phyloP scores from a whole-genome alignment of 176 grass and related monocot species.

The Ensete ventricosum region DNA sequence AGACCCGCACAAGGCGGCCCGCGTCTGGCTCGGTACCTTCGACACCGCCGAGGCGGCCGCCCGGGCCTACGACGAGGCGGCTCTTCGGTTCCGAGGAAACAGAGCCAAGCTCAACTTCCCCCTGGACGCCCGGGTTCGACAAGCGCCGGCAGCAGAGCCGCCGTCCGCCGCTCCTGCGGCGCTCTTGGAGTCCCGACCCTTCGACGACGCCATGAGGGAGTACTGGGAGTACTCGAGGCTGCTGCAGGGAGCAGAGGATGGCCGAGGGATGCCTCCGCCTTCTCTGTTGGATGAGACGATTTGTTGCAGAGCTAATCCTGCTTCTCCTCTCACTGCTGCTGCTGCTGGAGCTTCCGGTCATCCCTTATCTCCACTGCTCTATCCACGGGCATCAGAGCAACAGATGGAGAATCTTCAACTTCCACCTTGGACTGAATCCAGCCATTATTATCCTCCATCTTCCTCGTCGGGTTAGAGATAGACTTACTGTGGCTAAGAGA shows the following conservation, averaged over 20 bases:
- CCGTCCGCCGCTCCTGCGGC: not conserved
- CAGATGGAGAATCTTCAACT: not conserved
- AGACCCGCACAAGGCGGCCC: slow-evolving; percentile 66
- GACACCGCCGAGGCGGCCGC: slow-evolving; percentile 71
- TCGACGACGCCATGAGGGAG: slow-evolving; percentile 10
- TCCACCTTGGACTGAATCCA: slow-evolving; percentile 18
- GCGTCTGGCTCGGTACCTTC: slow-evolving; percentile 92
- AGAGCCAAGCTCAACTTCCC: slow-evolving; percentile 83
- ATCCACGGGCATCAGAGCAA: not conserved
- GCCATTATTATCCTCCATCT: slow-evolving; percentile 15
- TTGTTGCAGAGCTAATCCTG: not conserved
- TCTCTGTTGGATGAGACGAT: slow-evolving; percentile 19
- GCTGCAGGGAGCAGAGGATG: slow-evolving; percentile 1
- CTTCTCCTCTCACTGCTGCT: not conserved
- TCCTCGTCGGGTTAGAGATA: not conserved
- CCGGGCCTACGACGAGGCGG: slow-evolving; percentile 69
- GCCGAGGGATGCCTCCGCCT: slow-evolving; percentile 16
- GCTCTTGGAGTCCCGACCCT: slow-evolving; percentile 18
- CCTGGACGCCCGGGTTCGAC: slow-evolving; percentile 26
- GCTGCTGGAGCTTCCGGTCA: not conserved
- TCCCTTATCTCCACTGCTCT: slow-evolving; percentile 17
- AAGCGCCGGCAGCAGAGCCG: not conserved
- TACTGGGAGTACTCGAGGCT: slow-evolving; percentile 41
- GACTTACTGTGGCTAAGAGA: not conserved
- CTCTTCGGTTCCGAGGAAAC: slow-evolving; percentile 52